Evolutionary conservation across 2,329 filamentous ascomycete genomes (phyloP).

Genomic region (Xenoacremonium recifei): DNA sequence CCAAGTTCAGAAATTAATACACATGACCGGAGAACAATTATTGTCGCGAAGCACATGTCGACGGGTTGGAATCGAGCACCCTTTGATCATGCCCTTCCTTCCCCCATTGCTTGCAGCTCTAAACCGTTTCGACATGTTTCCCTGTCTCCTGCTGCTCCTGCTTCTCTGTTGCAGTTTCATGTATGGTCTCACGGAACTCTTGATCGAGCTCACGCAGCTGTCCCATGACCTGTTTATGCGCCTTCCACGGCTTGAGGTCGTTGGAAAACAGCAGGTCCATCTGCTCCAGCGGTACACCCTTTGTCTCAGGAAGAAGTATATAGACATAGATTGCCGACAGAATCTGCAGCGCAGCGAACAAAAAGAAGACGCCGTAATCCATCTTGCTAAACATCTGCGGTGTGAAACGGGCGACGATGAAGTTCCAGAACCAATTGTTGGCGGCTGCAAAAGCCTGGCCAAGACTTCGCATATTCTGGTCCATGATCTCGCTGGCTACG

Average conservation of each 20-base stretch:
- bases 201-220: too few relatives aligned
- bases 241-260: conserved; percentile 44
- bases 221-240: conserved; percentile 43
- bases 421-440: conserved; percentile 74
- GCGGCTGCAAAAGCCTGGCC: conserved; percentile 71
- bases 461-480: conserved; percentile 59
- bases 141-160: too few relatives aligned
- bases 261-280: conserved; percentile 62
- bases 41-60: too few relatives aligned
- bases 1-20: too few relatives aligned
- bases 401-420: conserved; percentile 66
- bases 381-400: conserved; percentile 61
- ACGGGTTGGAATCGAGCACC: too few relatives aligned
- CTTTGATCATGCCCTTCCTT: too few relatives aligned
- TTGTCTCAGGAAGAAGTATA: conserved; percentile 65
- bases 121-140: too few relatives aligned
- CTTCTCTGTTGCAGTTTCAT: too few relatives aligned
- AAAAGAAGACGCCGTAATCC: conserved; percentile 65
- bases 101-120: too few relatives aligned
- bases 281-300: conserved; percentile 61
- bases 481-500: conserved; percentile 73
- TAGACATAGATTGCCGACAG: conserved; percentile 57
- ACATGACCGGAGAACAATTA: too few relatives aligned
- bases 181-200: too few relatives aligned
- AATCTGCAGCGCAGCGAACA: conserved; percentile 65